Conservation (phyloP, 108 stramenopile genomes). For the Cyclotella sp. region DNA sequence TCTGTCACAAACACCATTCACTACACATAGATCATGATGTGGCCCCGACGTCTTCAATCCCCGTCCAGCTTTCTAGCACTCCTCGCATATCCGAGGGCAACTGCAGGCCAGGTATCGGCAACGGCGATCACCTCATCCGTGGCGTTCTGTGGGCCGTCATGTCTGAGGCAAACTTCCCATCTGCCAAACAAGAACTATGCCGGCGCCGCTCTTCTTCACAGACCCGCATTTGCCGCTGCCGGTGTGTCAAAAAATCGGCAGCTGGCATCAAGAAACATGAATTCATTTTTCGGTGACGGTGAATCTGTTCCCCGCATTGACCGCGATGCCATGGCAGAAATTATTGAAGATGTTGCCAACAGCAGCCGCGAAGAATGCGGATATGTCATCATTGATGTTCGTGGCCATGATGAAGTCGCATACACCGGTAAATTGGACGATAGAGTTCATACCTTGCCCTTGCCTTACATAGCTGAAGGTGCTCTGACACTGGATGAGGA, state of each 20-base stretch:
- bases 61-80: constrained; percentile 21
- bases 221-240: neutral
- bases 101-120: neutral
- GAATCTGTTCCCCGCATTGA: constrained; percentile 36
- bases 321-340: constrained; percentile 63
- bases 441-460: constrained; percentile 64
- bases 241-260: neutral
- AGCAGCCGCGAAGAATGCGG: constrained; percentile 69
- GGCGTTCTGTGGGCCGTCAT: constrained; percentile 8
- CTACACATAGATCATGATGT: constrained; percentile 10
- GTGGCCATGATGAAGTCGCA: constrained; percentile 65
- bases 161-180: neutral
- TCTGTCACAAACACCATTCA: too few species aligned
- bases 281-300: constrained; percentile 26
- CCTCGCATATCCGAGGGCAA: constrained; percentile 12
- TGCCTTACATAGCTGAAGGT: constrained; percentile 61
- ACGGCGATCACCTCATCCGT: neutral
- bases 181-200: neutral
- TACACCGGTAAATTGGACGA: constrained; percentile 70
- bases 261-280: constrained; percentile 28
- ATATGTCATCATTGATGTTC: constrained; percentile 80
- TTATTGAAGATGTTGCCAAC: constrained; percentile 70
- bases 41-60: constrained; percentile 19
- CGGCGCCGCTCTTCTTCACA: neutral
- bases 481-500: constrained; percentile 75